Percentiles rank a stretch among this genome's conserved stretches.
These are phyloP conservation scores for Chalciporus sphaerocephalus DNA, from an alignment of 768 basidiomycete genomes.

Conservation along the genomic window DNA sequence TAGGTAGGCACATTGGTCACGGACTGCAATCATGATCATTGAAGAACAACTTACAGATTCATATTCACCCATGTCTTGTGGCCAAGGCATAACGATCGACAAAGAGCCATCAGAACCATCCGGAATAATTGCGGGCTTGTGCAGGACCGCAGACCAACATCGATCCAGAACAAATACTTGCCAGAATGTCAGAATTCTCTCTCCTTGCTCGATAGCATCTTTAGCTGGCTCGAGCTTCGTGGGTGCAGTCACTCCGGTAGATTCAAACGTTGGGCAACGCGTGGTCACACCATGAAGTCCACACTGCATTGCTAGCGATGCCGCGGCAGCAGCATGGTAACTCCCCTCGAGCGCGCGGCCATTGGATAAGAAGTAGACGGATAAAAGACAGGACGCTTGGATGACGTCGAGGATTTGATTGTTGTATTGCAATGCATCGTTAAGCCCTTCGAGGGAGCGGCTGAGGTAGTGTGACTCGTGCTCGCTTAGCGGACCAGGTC, in stretches of 20 bases:
- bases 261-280: conserved; percentile 33
- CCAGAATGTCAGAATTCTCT: conserved; percentile 76
- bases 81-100: conserved; percentile 73
- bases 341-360: conserved; percentile 75
- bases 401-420: conserved; percentile 65
- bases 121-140: conserved; percentile 60
- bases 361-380: conserved; percentile 72
- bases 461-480: conserved; percentile 71
- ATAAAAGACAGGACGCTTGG: conserved; percentile 70
- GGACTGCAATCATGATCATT: conserved; percentile 3
- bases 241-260: conserved; percentile 29
- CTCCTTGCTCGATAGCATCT: conserved; percentile 59
- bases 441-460: conserved; percentile 57
- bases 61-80: conserved; percentile 68
- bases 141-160: conserved; percentile 74
- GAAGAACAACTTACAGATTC: conserved; percentile 49
- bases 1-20: conserved; percentile 13
- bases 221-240: conserved; percentile 56
- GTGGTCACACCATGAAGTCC: conserved; percentile 53
- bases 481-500: conserved; percentile 62
- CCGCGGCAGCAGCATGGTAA: conserved; percentile 72
- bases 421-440: conserved; percentile 54
- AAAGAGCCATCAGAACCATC: conserved; percentile 56
- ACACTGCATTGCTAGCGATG: conserved; percentile 67
- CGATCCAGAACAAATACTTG: conserved; percentile 78